Evolutionary conservation across 768 basidiomycete genomes (phyloP).

Genomic region (Paxillus rubicundulus): DNA sequence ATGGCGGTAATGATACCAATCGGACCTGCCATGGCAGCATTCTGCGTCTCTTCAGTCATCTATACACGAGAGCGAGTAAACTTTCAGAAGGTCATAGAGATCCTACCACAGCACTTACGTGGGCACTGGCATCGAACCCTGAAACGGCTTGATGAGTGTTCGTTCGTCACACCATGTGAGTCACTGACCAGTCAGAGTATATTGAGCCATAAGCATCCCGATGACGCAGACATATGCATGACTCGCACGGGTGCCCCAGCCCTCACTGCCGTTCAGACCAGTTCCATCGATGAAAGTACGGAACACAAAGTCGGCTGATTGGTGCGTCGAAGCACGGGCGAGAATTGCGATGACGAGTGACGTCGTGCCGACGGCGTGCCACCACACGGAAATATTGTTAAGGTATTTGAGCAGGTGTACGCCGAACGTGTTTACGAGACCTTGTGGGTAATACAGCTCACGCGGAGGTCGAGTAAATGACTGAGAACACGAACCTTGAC

Average conservation of each 20-base stretch:
- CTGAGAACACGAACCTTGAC: slow-evolving; percentile 45
- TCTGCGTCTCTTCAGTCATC: slow-evolving; percentile 80
- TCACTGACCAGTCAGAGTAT: slow-evolving; percentile 63
- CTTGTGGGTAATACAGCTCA: slow-evolving; percentile 18
- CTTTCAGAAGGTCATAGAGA: background rate
- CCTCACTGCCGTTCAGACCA: slow-evolving; percentile 41
- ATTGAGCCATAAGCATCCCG: slow-evolving; percentile 75
- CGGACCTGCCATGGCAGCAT: slow-evolving; percentile 63
- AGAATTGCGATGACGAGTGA: slow-evolving; percentile 66
- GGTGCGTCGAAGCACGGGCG: slow-evolving; percentile 68
- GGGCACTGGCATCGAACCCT: slow-evolving; percentile 76
- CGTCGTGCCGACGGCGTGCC: slow-evolving; percentile 72
- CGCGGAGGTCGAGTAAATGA: background rate
- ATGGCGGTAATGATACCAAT: slow-evolving; percentile 72
- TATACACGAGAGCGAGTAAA: slow-evolving; percentile 17
- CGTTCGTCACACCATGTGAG: background rate
- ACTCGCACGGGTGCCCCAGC: slow-evolving; percentile 69
- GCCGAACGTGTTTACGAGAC: slow-evolving; percentile 74
- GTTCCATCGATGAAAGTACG: slow-evolving; percentile 68
- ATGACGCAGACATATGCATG: slow-evolving; percentile 68
- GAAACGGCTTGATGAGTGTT: background rate
- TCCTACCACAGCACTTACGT: slow-evolving; percentile 39
- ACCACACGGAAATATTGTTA: slow-evolving; percentile 72
- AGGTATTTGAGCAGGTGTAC: slow-evolving; percentile 61
- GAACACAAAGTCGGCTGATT: slow-evolving; percentile 69